Evolutionary conservation across 2,329 filamentous ascomycete species (phyloP).

Genomic region (Emydomyces testavorans): DNA sequence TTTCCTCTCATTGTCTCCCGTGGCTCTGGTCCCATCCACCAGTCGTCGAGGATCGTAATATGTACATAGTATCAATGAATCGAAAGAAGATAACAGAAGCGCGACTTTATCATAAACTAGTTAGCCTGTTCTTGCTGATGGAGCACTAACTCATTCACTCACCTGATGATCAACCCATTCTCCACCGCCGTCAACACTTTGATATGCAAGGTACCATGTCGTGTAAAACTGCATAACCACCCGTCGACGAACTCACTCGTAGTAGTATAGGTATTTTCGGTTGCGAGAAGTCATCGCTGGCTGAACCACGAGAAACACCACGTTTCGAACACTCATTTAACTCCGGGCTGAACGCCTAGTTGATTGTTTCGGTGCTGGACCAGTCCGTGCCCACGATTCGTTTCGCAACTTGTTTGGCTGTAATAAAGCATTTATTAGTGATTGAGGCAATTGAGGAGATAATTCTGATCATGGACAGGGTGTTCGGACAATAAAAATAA

Average conservation of each 20-base stretch:
- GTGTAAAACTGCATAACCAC: background rate
- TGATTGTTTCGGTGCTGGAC: conserved; percentile 5
- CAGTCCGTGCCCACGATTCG: background rate
- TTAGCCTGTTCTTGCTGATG: no score
- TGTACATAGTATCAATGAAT: no score
- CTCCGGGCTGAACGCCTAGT: background rate
- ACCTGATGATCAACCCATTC: no score
- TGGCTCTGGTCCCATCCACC: no score
- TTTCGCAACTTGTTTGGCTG: background rate
- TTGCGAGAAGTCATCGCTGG: background rate
- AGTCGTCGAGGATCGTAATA: no score
- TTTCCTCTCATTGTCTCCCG: background rate
- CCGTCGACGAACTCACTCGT: no score
- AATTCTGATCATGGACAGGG: background rate
- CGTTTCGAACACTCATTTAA: background rate
- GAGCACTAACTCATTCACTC: no score
- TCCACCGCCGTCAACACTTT: background rate
- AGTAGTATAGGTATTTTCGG: no score
- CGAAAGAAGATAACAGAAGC: no score
- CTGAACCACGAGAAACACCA: background rate
- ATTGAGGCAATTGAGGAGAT: background rate
- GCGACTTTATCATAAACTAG: no score
- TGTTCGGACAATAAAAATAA: conserved; percentile 7
- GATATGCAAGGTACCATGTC: conserved; percentile 8
- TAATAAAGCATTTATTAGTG: background rate